These are phyloP conservation scores for Rosa chinensis DNA, from an alignment of 306 rosid genomes.

Conservation along the genomic window DNA sequence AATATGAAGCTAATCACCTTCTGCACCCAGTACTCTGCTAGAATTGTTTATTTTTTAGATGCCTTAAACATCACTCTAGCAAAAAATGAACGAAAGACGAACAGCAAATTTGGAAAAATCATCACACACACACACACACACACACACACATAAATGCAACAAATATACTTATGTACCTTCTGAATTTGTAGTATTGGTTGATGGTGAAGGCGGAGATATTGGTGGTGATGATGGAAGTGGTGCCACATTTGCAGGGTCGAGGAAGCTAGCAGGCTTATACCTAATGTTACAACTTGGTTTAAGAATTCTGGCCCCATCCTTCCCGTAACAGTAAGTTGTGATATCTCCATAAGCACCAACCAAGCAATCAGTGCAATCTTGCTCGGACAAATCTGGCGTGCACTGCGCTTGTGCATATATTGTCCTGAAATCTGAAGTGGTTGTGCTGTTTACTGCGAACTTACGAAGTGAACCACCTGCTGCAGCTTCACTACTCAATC, in stretches of 20 bases:
- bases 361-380: slow-evolving; percentile 4
- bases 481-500: neutral
- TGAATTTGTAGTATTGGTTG: no score
- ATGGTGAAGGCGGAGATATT: neutral
- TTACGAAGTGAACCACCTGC: neutral
- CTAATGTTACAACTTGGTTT: slow-evolving; percentile 23
- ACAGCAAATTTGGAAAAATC: no score
- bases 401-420: slow-evolving; percentile 20
- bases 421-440: neutral
- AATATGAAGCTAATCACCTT: no score
- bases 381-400: slow-evolving; percentile 15
- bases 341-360: neutral
- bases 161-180: no score
- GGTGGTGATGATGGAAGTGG: neutral
- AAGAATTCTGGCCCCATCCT: neutral
- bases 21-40: no score
- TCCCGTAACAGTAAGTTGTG: neutral
- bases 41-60: no score
- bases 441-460: neutral
- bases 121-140: neutral
- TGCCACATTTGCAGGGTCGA: neutral
- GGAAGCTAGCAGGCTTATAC: neutral
- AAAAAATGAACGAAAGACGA: no score
- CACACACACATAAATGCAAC: neutral
- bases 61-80: no score